These are phyloP conservation scores for Posidonia oceanica DNA, from an alignment of 116 monocot species.

Conservation along the genomic window DNA sequence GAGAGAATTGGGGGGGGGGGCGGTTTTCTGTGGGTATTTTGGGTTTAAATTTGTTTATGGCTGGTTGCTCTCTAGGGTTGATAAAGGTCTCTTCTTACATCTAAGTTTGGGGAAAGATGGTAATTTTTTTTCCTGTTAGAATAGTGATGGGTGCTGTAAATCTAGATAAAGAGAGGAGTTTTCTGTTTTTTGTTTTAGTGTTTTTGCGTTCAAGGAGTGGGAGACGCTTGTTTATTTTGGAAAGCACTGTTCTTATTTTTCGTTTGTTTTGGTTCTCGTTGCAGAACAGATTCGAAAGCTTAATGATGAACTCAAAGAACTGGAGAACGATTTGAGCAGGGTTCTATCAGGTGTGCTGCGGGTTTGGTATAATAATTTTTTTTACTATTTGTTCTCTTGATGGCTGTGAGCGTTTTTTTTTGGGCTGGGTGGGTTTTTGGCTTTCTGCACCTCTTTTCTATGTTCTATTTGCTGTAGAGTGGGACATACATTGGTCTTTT, in stretches of 20 bases:
- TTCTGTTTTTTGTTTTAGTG: not conserved
- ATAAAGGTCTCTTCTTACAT: too few relatives aligned
- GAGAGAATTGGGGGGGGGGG: not conserved
- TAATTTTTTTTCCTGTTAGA: too few relatives aligned
- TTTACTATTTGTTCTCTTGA: not conserved
- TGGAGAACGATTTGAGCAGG: slow-evolving; percentile 27
- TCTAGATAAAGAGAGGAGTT: too few relatives aligned
- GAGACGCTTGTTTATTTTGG: not conserved
- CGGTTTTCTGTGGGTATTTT: not conserved
- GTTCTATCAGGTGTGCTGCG: slow-evolving; percentile 23
- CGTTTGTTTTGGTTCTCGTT: slow-evolving; percentile 1
- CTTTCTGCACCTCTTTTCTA: too few relatives aligned
- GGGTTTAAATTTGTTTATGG: not conserved
- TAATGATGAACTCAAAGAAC: slow-evolving; percentile 29
- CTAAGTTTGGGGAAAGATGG: too few relatives aligned
- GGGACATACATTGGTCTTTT: too few relatives aligned
- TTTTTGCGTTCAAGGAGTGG: not conserved
- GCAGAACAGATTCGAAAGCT: slow-evolving; percentile 35
- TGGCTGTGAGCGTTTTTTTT: not conserved
- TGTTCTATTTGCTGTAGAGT: too few relatives aligned
- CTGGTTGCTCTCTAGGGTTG: too few relatives aligned
- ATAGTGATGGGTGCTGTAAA: too few relatives aligned
- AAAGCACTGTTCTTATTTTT: not conserved
- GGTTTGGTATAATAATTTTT: not conserved
- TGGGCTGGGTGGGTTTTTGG: too few relatives aligned